Base-by-base conservation (phyloP, 2,329 filamentous ascomycete genomes). In the Apiospora aurea region DNA sequence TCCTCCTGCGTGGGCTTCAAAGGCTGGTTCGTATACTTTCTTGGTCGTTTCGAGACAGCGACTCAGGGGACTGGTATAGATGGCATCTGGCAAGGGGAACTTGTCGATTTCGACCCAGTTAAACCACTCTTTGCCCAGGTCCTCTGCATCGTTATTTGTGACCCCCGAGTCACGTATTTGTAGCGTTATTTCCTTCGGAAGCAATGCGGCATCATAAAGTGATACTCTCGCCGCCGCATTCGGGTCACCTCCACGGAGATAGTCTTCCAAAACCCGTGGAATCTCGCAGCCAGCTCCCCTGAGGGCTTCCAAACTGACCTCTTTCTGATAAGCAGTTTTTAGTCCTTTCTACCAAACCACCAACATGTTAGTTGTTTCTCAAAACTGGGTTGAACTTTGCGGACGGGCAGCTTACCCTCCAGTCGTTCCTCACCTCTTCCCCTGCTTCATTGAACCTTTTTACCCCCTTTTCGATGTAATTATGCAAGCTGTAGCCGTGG, bases 11-110 rank as follows among this genome's bases (percentile, higher is more conserved):
- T 53, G 18, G 14, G 16, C 44, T 14, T 7, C 21, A 11, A 69
- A 41, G 7, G 61, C 51, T 1, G 11, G 14, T 3, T 2, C 4
- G 46, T 72, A 74, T 7, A 69, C 69, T 14, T 71, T 69, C 46
- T 66, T 70, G 1, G 73, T 75, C 1, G 74, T 75, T 6, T 74
- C 70, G 18, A 74, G 72, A 29, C 71, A 70, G 24, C 74, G 72
- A 11, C 57, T 51, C 21, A 74, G 67, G 10, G 74, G 74, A 21
- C 74, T 75, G 2, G 73, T 74, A 26, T 74, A 74, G 21, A 74
- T 43, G 18, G 70, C 69, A 10, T 43, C 67, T 3, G 73, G 74
- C 11, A 71, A n/a, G 14, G 72, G 73, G 4, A 74, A 24, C 7
- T 67, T 69, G 24, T 72, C 53, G 11, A 26, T 51, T 21, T 70